Conservation (phyloP, 1,139 yeast species). For the Meyerozyma elateridarum region DNA sequence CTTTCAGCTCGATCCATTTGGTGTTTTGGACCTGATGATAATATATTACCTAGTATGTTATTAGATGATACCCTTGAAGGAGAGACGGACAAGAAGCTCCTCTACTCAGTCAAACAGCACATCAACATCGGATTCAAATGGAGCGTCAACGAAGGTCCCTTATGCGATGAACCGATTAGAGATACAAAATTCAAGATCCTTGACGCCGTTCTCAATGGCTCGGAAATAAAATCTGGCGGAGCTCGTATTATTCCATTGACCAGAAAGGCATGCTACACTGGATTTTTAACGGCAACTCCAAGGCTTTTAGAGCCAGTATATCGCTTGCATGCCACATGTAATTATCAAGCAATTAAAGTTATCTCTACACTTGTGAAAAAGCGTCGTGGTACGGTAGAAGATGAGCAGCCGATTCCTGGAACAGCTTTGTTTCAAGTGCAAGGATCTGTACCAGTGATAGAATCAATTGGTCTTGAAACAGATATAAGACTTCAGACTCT, state of each 20-base stretch:
- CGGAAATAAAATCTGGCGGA: conserved; percentile 46
- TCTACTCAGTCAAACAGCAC: conserved; percentile 46
- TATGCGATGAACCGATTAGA: conserved; percentile 79
- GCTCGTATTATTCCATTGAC: conserved; percentile 83
- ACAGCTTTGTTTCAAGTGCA: conserved; percentile 61
- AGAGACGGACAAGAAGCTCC: conserved; percentile 57
- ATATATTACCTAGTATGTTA: conserved; percentile 53
- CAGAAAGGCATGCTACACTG: conserved; percentile 80
- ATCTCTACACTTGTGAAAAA: conserved; percentile 49
- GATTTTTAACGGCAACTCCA: conserved; percentile 76
- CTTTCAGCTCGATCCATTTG: conserved; percentile 79
- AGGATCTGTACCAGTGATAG: conserved; percentile 82
- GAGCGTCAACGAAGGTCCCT: conserved; percentile 84
- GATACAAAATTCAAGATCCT: conserved; percentile 69
- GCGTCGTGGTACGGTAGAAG: conserved; percentile 58
- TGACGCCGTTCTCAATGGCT: conserved; percentile 51
- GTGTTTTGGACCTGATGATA: conserved; percentile 67
- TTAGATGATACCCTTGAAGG: conserved; percentile 67
- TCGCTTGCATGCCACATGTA: conserved; percentile 55
- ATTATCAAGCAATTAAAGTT: conserved; percentile 37
- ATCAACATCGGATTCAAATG: conserved; percentile 78
- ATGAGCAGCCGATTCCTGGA: conserved; percentile 61
- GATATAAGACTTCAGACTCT: conserved; percentile 74
- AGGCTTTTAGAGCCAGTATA: conserved; percentile 80
- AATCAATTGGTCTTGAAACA: conserved; percentile 83